Evolutionary conservation across 495 filamentous ascomycete species (phyloP).

Genomic region (Xylona heveae): DNA sequence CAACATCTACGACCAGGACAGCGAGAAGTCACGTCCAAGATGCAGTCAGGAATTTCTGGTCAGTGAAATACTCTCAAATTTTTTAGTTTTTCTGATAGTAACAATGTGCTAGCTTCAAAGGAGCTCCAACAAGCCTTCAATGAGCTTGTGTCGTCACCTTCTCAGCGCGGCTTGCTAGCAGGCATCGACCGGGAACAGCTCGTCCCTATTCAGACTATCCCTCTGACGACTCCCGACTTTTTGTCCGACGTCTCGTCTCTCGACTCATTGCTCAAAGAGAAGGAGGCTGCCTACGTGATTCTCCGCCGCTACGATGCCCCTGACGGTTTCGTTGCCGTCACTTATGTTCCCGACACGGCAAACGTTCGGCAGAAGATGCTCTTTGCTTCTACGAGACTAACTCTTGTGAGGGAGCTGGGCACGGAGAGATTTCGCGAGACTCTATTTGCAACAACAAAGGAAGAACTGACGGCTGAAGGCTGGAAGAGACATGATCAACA

Average conservation of each 20-base stretch:
- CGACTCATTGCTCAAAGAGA: conserved; percentile 40
- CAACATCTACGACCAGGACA: too few relatives aligned
- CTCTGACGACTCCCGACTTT: conserved; percentile 29
- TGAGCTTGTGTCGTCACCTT: conserved; percentile 37
- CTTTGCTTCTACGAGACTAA: conserved; percentile 73
- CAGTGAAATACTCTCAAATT: too few relatives aligned
- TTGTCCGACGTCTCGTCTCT: conserved; percentile 41
- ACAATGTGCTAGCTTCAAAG: conserved; percentile 40
- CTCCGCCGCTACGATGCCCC: conserved; percentile 40
- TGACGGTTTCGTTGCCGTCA: conserved; percentile 45
- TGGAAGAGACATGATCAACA: conserved; percentile 61
- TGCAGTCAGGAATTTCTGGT: too few relatives aligned
- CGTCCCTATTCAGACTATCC: conserved; percentile 36
- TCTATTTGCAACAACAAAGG: conserved; percentile 53
- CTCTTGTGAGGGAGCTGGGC: conserved; percentile 68
- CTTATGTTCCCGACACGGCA: conserved; percentile 78
- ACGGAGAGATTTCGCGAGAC: conserved; percentile 66
- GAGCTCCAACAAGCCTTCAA: conserved; percentile 75
- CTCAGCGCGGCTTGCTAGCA: conserved; percentile 58
- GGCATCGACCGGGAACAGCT: conserved; percentile 62
- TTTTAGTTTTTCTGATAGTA: too few relatives aligned
- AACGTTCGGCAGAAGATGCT: conserved; percentile 91
- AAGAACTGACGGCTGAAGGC: conserved; percentile 46
- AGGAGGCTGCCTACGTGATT: conserved; percentile 64
- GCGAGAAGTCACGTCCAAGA: too few relatives aligned